Conservation (phyloP, 2,329 filamentous ascomycete genomes). For the Pseudocercospora crystallina region DNA sequence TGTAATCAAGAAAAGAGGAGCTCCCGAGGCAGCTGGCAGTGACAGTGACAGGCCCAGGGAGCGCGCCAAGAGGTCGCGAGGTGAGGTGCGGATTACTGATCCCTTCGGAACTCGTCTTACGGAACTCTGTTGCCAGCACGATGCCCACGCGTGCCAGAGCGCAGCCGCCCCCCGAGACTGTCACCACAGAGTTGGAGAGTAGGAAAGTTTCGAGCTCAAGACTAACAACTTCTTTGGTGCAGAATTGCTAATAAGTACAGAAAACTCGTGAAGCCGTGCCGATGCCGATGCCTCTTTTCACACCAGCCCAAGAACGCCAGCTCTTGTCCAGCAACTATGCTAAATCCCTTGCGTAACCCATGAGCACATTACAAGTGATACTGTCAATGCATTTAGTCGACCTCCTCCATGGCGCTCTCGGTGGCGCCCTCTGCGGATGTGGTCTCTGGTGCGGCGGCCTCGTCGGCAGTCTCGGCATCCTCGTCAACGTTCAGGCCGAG, state of each 20-base stretch:
- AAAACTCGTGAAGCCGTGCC: constrained; percentile 12
- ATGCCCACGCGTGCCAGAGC: too few species aligned
- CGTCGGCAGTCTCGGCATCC: constrained; percentile 70
- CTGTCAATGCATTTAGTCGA: constrained; percentile 68
- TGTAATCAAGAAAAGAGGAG: too few species aligned
- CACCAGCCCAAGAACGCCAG: constrained; percentile 9
- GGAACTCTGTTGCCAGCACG: too few species aligned
- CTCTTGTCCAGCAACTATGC: constrained; percentile 21
- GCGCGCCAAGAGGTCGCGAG: too few species aligned
- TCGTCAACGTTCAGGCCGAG: constrained; percentile 97
- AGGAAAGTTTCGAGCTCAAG: not conserved
- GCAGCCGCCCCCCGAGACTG: too few species aligned
- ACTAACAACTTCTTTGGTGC: constrained; percentile 9
- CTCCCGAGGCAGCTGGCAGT: too few species aligned
- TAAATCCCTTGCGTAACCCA: constrained; percentile 17
- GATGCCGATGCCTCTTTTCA: constrained; percentile 15
- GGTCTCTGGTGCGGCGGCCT: constrained; percentile 59
- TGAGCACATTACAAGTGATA: constrained; percentile 22
- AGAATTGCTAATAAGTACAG: constrained; percentile 15
- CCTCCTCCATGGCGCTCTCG: constrained; percentile 99
- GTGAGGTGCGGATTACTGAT: too few species aligned
- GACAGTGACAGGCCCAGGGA: too few species aligned
- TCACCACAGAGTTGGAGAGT: too few species aligned
- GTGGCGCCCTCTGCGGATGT: constrained; percentile 64
- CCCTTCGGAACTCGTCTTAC: too few species aligned